Base-by-base conservation (phyloP, 2,329 filamentous ascomycete genomes). In the Pseudogymnoascus sp. region DNA sequence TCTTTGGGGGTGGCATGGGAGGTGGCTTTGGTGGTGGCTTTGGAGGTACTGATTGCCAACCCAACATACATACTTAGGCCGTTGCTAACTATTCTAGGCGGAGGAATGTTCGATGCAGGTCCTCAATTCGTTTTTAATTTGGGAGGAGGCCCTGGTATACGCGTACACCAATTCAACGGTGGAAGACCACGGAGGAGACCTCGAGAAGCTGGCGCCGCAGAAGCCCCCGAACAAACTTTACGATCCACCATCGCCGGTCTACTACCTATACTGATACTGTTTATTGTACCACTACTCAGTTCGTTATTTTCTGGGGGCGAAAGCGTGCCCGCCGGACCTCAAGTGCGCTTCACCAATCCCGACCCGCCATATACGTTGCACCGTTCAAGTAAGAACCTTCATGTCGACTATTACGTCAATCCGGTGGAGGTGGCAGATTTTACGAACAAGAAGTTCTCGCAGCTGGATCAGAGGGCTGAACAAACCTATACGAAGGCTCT, bases 111-210 rank as follows among this genome's bases (percentile, higher is more conserved):
- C 75, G 89, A 91, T 70, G 84, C 82, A 65, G 91, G 91, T 14
- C 91, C 91, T 25, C 89, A 91, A 69, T 97, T 97, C 74, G 90
- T 96, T 62, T 97, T 97, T 77, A 97, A 97, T 77, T 85, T 97
- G 75, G 91, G 91, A 67, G 92, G 92, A 66, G 92, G 92, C 64
- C 92, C 93, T 2, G 93, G 92, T 19, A 87, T 99, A 69, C 86
- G 93, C 64, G 91, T 99, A 65, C 94, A 97, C 75, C 93, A 97
- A 73, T 97, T 99, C 74, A 93, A 92, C 69, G 93, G 94, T 61
- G 82, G 79, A 5, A 81, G 84, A 62, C 91, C 92, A 23, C 84
- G 91, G 69, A 82, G 88, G 75, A 83, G 94, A 71, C 92, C 92
- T 19, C 85, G 83, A 70, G 80, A 88, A 67, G 80, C 82, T 33